These are phyloP conservation scores for Dissophora globulifera DNA, from an alignment of 192 early-diverging fungal species.

Conservation along the genomic window DNA sequence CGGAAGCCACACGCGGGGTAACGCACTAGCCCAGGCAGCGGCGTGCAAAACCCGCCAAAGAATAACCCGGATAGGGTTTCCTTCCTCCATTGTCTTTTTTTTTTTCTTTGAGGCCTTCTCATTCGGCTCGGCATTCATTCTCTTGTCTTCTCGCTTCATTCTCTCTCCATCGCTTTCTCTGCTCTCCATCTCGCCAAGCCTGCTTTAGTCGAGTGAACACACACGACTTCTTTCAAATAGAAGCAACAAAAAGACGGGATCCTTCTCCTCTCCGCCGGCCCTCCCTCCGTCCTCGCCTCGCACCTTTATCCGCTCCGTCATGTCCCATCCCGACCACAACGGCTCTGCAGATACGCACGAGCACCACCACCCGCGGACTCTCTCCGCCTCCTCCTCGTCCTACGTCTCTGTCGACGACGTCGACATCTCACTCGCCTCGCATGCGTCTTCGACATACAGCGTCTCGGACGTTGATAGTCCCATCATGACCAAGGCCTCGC, in stretches of 20 bases:
- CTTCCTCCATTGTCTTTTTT: neutral
- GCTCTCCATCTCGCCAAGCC: neutral
- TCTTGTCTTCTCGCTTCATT: neutral
- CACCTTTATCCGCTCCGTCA: neutral
- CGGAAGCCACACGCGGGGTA: no score
- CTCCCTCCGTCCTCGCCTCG: neutral
- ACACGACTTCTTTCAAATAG: neutral
- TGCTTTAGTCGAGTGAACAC: neutral
- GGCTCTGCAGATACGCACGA: neutral
- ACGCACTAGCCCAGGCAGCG: no score
- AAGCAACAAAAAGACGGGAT: neutral
- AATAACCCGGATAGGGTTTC: no score
- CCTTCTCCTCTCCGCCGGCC: neutral
- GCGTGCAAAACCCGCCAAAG: no score
- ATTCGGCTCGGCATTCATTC: slow-evolving; percentile 1
- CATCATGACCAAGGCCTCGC: slow-evolving; percentile 18
- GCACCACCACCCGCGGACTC: neutral
- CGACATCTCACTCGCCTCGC: slow-evolving; percentile 10
- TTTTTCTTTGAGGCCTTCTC: neutral
- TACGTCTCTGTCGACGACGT: slow-evolving; percentile 15
- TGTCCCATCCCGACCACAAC: slow-evolving; percentile 1
- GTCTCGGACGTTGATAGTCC: slow-evolving; percentile 36
- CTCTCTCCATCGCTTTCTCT: neutral
- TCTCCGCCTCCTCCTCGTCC: slow-evolving; percentile 5
- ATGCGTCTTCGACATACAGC: slow-evolving; percentile 18